A percentile compares a stretch with the other conserved stretches of the same genome.
phyloP scores from a whole-genome alignment of 164 flowering plant species.

The Sedum album region DNA sequence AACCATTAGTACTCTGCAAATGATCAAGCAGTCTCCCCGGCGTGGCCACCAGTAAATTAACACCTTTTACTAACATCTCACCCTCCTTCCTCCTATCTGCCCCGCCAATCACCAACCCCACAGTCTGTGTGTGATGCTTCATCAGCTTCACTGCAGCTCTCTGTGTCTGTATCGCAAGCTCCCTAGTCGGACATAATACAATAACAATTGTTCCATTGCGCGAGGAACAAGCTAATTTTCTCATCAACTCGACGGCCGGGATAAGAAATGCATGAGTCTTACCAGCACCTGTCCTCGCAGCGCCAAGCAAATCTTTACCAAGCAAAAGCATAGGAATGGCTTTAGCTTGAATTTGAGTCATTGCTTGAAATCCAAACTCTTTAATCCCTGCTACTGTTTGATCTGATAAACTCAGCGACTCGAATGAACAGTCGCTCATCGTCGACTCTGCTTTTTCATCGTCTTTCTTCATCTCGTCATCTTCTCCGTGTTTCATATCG shows the following conservation, averaged over 20 bases:
- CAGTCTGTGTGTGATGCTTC: constrained; percentile 77
- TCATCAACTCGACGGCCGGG: background rate
- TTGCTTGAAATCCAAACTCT: background rate
- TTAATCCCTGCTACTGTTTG: background rate
- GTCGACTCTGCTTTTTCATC: background rate
- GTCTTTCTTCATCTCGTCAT: background rate
- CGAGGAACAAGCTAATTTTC: background rate
- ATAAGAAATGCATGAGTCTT: constrained; percentile 1
- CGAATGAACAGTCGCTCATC: constrained; percentile 1
- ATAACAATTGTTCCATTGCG: background rate
- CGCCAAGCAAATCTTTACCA: background rate
- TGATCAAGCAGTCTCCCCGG: constrained; percentile 97
- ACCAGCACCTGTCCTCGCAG: constrained; percentile 3
- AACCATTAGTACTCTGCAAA: constrained; percentile 77
- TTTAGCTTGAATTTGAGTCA: background rate
- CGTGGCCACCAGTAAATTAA: constrained; percentile 75
- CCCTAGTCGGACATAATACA: constrained; percentile 1
- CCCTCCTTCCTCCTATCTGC: constrained; percentile 71
- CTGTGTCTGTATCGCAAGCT: constrained; percentile 1
- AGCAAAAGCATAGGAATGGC: background rate
- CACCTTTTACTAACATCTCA: constrained; percentile 83
- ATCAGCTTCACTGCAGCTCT: constrained; percentile 3
- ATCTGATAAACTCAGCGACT: constrained; percentile 1
- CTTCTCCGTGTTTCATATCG: background rate
- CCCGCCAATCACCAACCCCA: constrained; percentile 88